Conservation (phyloP, 352 stramenopile species). For the Blastocystis sp. region DNA sequence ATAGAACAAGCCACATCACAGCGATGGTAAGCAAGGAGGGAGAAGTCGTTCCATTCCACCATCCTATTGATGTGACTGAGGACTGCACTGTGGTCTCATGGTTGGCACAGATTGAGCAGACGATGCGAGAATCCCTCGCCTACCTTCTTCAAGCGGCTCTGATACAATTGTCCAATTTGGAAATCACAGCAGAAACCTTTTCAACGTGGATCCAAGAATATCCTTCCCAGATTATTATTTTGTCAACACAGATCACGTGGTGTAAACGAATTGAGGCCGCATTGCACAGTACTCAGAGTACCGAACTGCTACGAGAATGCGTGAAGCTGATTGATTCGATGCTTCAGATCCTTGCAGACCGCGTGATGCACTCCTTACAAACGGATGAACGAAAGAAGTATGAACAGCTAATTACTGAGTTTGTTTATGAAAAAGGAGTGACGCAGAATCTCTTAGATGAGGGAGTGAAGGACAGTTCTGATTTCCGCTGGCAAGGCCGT, state of each 20-base stretch:
- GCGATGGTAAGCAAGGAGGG: slow-evolving; percentile 97
- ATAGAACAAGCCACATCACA: slow-evolving; percentile 64
- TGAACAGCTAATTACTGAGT: slow-evolving; percentile 98
- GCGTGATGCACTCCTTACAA: slow-evolving; percentile 78
- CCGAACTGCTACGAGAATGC: slow-evolving; percentile 67
- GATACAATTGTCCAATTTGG: slow-evolving; percentile 73
- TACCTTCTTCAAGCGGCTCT: slow-evolving; percentile 83
- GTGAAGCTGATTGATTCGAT: slow-evolving; percentile 71
- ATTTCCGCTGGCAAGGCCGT: slow-evolving; percentile 98
- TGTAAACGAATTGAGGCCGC: slow-evolving; percentile 84
- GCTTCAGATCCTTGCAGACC: slow-evolving; percentile 89
- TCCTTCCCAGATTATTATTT: slow-evolving; percentile 95
- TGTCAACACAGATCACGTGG: slow-evolving; percentile 94
- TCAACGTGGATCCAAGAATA: slow-evolving; percentile 92
- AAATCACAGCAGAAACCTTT: slow-evolving; percentile 78
- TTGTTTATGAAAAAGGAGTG: slow-evolving; percentile 98
- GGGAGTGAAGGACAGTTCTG: slow-evolving; percentile 69
- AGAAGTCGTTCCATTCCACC: slow-evolving; percentile 87
- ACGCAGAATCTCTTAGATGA: slow-evolving; percentile 73
- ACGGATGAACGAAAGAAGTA: slow-evolving; percentile 92
- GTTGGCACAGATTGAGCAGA: slow-evolving; percentile 88
- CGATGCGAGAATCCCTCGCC: slow-evolving; percentile 93
- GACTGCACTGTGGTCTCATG: slow-evolving; percentile 88
- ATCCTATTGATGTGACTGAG: slow-evolving; percentile 79
- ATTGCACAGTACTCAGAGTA: slow-evolving; percentile 73